Evolutionary conservation across 2,329 filamentous ascomycete species (phyloP).

Genomic region (Aquanectria penicillioides): DNA sequence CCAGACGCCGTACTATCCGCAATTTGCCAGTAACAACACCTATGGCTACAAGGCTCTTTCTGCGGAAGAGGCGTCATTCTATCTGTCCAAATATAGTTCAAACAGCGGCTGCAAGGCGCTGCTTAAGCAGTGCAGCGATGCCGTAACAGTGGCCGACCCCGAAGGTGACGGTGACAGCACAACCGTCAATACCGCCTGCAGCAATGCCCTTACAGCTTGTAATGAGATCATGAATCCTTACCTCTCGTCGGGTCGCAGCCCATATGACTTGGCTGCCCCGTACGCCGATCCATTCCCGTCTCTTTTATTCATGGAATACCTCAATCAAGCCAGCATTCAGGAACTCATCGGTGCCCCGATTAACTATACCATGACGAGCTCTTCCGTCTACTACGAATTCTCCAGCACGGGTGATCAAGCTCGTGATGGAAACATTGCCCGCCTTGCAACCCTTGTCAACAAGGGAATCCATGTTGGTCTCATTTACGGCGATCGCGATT

Average conservation of each 20-base stretch:
- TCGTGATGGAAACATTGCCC: constrained; percentile 67
- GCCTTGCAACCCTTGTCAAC: constrained; percentile 69
- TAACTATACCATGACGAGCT: constrained; percentile 65
- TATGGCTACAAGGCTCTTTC: constrained; percentile 70
- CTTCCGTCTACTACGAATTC: constrained; percentile 58
- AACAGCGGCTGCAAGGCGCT: constrained; percentile 62
- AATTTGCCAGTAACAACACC: constrained; percentile 71
- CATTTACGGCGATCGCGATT: constrained; percentile 74
- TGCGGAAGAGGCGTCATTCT: constrained; percentile 60
- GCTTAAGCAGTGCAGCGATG: constrained; percentile 62
- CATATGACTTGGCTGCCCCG: constrained; percentile 70
- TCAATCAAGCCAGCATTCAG: constrained; percentile 69
- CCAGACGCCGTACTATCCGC: constrained; percentile 66
- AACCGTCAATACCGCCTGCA: constrained; percentile 58
- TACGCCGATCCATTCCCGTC: constrained; percentile 70
- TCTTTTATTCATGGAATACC: constrained; percentile 68
- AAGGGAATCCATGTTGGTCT: constrained; percentile 75
- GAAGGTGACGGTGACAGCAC: constrained; percentile 51
- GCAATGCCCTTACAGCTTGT: constrained; percentile 55
- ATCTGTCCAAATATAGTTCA: constrained; percentile 45
- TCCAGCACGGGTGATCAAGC: constrained; percentile 67
- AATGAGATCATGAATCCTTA: constrained; percentile 67
- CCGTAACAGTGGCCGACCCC: constrained; percentile 52
- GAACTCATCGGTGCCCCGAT: constrained; percentile 69
- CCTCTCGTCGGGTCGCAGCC: constrained; percentile 63